Base-by-base conservation (phyloP, 352 stramenopile species). In the Poterioochromonas sp. region DNA sequence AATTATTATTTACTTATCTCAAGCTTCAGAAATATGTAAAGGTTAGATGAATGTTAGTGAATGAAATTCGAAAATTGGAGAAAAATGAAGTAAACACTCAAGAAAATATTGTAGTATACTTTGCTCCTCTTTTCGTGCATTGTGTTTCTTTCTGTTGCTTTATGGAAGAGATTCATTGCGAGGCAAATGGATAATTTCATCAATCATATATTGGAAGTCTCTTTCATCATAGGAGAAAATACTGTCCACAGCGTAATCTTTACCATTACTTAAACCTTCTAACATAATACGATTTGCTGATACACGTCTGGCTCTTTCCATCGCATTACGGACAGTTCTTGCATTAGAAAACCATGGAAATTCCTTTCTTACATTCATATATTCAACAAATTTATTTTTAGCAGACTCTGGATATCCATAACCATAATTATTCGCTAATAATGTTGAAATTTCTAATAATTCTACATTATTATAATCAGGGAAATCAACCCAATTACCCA, bases 331-430 rank as follows among this genome's bases (percentile, higher is more conserved):
- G 2, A 93, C 89, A 44, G 89, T 93, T 84, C 89, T 84, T 22
- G 89, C 89, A 82, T 93, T 93, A 60, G 88, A 92, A 83, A 93
- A 93, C 84, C 87, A 93, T 65, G 89, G 89, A 49, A 92, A 86
- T 53, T 90, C 81, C 87, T 92, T 91, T 68, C 89, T 82, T 51
- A 82, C 83, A 73, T 87, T 81, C 76, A 93, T 93, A 86, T 92
- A 93, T 18, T 83, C 54, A 77, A 92, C 85, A 85, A 93, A 93
- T 32, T 88, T 84, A 35, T 58, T 82, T 73, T 83, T 87, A 39
- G 87, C 87, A 40, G 79, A 79, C 1, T 79, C 35, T 60, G 87
- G 79, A 79, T 91, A 89, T 47, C 88, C 83, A 79, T 92, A 92
- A 79, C 90, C 87, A 71, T 91, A 83, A 54, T 90, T 83, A 35